Conservation (phyloP, 1,284 basidiomycete genomes). For the Athelia psychrophila region DNA sequence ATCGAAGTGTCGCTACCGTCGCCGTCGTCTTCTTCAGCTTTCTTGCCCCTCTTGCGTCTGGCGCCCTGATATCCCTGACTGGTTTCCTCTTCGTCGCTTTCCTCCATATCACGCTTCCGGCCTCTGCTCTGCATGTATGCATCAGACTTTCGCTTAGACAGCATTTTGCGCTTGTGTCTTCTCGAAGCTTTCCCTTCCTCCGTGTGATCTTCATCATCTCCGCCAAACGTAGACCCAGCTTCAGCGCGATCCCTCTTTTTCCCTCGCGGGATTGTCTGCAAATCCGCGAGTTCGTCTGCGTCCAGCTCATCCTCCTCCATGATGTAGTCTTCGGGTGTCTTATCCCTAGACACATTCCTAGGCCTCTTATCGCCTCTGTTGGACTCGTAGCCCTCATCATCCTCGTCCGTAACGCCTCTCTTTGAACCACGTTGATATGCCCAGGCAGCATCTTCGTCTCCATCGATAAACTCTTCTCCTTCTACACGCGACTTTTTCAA, state of each 20-base stretch:
- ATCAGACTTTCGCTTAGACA: constrained; percentile 47
- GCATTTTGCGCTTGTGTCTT: constrained; percentile 44
- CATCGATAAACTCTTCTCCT: constrained; percentile 40
- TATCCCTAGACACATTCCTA: constrained; percentile 45
- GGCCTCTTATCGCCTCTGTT: constrained; percentile 41
- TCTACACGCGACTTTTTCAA: constrained; percentile 52
- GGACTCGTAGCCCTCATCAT: constrained; percentile 32
- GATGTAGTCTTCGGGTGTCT: constrained; percentile 20
- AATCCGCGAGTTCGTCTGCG: constrained; percentile 34
- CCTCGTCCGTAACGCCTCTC: constrained; percentile 40
- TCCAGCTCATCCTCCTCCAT: constrained; percentile 39
- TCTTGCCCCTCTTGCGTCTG: constrained; percentile 41
- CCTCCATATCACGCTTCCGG: constrained; percentile 58
- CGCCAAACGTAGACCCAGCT: constrained; percentile 67
- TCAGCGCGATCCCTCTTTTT: constrained; percentile 75
- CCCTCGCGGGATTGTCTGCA: constrained; percentile 42
- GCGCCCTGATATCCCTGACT: constrained; percentile 22
- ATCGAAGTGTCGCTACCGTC: constrained; percentile 36
- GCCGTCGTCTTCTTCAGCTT: constrained; percentile 26
- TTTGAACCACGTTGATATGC: constrained; percentile 46
- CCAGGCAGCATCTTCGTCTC: constrained; percentile 44
- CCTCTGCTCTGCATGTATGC: constrained; percentile 40
- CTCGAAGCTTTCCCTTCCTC: constrained; percentile 32
- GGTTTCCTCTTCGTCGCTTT: constrained; percentile 44
- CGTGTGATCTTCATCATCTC: constrained; percentile 53